phyloP scores from a whole-genome alignment of 768 basidiomycete species.

The Phlebiopsis gigantea region DNA sequence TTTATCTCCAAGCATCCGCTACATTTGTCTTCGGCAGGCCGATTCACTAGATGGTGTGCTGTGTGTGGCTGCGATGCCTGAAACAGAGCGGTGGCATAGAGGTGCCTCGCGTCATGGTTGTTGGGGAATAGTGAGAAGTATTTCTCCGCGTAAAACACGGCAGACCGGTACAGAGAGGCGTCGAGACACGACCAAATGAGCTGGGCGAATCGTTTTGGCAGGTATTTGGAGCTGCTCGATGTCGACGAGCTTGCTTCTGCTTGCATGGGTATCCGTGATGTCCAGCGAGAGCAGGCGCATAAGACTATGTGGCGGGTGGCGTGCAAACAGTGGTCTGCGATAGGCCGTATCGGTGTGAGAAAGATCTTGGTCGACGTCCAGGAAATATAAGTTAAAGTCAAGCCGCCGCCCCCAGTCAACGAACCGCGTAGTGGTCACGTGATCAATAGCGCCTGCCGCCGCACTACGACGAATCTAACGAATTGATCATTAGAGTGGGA shows the following conservation, averaged over 20 bases:
- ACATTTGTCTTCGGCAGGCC: constrained; percentile 55
- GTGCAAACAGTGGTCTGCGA: background rate
- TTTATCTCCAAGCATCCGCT: constrained; percentile 77
- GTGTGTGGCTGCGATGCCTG: constrained; percentile 68
- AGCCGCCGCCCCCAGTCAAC: constrained; percentile 10
- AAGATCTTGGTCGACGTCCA: background rate
- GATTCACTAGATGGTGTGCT: constrained; percentile 64
- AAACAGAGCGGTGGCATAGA: constrained; percentile 76
- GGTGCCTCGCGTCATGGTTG: constrained; percentile 78
- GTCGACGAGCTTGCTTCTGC: constrained; percentile 41
- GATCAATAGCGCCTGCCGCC: constrained; percentile 6
- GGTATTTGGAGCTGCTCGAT: constrained; percentile 49
- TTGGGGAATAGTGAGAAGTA: constrained; percentile 66
- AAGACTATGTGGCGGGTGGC: background rate
- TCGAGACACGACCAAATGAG: constrained; percentile 85
- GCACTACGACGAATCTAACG: background rate
- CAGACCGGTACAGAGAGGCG: constrained; percentile 69
- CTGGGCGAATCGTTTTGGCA: constrained; percentile 63
- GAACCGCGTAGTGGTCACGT: constrained; percentile 19
- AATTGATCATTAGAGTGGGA: background rate
- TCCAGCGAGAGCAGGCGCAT: constrained; percentile 5
- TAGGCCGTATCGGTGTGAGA: background rate
- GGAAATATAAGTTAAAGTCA: background rate
- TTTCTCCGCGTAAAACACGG: constrained; percentile 86
- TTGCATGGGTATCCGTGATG: constrained; percentile 41